Conservation (phyloP, 345 rosid species). For the Kernera saxatilis region DNA sequence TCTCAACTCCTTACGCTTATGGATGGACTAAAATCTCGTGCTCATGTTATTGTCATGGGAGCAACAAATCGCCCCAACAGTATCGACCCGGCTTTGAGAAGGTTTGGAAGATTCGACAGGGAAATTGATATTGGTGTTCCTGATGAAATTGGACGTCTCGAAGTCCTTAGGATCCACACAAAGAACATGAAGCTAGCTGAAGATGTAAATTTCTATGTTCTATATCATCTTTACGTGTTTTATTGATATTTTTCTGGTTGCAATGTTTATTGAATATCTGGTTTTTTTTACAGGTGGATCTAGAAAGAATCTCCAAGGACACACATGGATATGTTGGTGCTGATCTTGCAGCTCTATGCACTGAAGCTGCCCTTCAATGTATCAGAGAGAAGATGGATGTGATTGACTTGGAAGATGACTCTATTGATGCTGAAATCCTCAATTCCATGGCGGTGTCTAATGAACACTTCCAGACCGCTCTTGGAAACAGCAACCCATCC, state of each 20-base stretch:
- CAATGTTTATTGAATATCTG: not conserved
- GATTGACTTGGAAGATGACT: slow-evolving; percentile 92
- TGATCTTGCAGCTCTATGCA: slow-evolving; percentile 93
- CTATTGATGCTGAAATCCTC: slow-evolving; percentile 88
- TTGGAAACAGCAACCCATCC: slow-evolving; percentile 82
- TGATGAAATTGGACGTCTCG: slow-evolving; percentile 97
- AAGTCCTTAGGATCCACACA: slow-evolving; percentile 94
- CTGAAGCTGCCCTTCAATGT: slow-evolving; percentile 98
- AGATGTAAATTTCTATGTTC: slow-evolving; percentile 47
- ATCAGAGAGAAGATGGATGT: slow-evolving; percentile 98
- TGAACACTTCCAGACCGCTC: slow-evolving; percentile 93
- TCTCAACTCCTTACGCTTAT: slow-evolving; percentile 91
- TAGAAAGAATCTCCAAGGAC: slow-evolving; percentile 82
- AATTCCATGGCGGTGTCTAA: slow-evolving; percentile 91
- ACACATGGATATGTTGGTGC: slow-evolving; percentile 99
- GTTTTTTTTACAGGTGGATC: slow-evolving; percentile 55
- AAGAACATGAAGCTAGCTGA: slow-evolving; percentile 98
- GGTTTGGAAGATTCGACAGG: slow-evolving; percentile 93
- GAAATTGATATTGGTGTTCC: slow-evolving; percentile 97
- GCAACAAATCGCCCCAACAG: slow-evolving; percentile 99
- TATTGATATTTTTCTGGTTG: not conserved
- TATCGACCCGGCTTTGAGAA: slow-evolving; percentile 87
- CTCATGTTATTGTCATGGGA: slow-evolving; percentile 91
- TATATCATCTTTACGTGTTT: not conserved
- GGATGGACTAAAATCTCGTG: slow-evolving; percentile 92